These are phyloP conservation scores for Calvatia gigantea DNA, from an alignment of 768 basidiomycete genomes.

Conservation along the genomic window DNA sequence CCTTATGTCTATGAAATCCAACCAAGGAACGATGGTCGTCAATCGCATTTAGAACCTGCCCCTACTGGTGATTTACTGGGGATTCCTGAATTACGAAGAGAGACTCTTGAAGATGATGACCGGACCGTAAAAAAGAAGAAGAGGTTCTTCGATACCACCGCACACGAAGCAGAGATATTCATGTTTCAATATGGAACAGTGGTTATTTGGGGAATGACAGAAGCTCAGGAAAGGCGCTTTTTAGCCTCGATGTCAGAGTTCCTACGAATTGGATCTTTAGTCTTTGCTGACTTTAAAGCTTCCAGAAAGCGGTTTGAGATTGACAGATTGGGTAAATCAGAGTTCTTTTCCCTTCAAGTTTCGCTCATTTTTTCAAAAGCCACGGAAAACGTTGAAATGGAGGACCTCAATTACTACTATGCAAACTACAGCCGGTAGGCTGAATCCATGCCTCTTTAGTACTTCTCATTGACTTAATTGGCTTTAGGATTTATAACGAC, in stretches of 20 bases:
- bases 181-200: slow-evolving; percentile 93
- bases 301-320: slow-evolving; percentile 90
- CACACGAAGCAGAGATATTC: slow-evolving; percentile 83
- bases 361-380: slow-evolving; percentile 38
- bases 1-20: slow-evolving; percentile 78
- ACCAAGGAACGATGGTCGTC: slow-evolving; percentile 25
- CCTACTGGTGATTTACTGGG: slow-evolving; percentile 75
- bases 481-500: slow-evolving; percentile 86
- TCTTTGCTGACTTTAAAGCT: slow-evolving; percentile 15
- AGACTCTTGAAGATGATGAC: slow-evolving; percentile 28
- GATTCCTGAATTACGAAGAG: slow-evolving; percentile 60
- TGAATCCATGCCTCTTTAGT: neutral
- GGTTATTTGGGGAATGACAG: slow-evolving; percentile 98
- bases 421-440: slow-evolving; percentile 91
- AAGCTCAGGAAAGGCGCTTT: slow-evolving; percentile 87
- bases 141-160: slow-evolving; percentile 62
- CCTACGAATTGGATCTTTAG: slow-evolving; percentile 2
- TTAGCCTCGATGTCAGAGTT: slow-evolving; percentile 79
- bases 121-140: slow-evolving; percentile 40
- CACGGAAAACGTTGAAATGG: slow-evolving; percentile 90
- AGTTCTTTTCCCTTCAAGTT: slow-evolving; percentile 2
- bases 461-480: slow-evolving; percentile 10
- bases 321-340: slow-evolving; percentile 67
- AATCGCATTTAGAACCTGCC: slow-evolving; percentile 17
- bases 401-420: slow-evolving; percentile 95